Evolutionary conservation across 2,329 filamentous ascomycete species (phyloP).

Genomic region (Fusarium papillatum): DNA sequence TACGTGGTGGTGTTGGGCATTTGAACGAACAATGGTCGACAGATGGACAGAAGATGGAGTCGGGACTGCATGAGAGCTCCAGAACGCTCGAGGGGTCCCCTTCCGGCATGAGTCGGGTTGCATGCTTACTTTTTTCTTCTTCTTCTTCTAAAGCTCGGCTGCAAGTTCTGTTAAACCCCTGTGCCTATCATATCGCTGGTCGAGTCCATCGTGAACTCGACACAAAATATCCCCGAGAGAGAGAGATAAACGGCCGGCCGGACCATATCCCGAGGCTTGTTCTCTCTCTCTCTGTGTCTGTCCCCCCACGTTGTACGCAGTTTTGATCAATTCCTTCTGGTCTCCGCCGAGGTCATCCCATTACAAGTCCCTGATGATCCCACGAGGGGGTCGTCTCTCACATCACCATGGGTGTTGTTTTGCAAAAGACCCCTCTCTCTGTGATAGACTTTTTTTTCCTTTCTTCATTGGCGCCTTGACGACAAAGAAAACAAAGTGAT

Average conservation of each 20-base stretch:
- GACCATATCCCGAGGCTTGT: slow-evolving; percentile 7
- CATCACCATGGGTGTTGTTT: neutral
- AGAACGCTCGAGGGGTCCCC: slow-evolving; percentile 7
- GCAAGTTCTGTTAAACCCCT: neutral
- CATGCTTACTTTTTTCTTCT: neutral
- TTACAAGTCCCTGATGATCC: slow-evolving; percentile 35
- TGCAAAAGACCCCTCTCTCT: slow-evolving; percentile 1
- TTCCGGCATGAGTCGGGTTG: slow-evolving; percentile 5
- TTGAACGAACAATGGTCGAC: slow-evolving; percentile 1
- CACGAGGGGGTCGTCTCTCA: neutral
- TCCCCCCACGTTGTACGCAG: neutral
- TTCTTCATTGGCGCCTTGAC: slow-evolving; percentile 9
- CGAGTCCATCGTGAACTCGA: neutral
- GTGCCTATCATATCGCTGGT: neutral
- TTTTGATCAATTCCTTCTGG: slow-evolving; percentile 33
- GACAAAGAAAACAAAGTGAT: slow-evolving; percentile 8
- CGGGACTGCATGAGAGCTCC: neutral
- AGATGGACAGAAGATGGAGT: neutral
- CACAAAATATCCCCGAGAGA: neutral
- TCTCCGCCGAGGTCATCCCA: slow-evolving; percentile 30
- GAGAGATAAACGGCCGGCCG: slow-evolving; percentile 32
- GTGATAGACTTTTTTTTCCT: slow-evolving; percentile 22
- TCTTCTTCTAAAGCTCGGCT: neutral
- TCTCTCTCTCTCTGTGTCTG: neutral
- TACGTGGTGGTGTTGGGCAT: slow-evolving; percentile 16